These are phyloP conservation scores for Phytophthora pseudosyringae DNA, from an alignment of 352 stramenopile genomes.

Conservation along the genomic window DNA sequence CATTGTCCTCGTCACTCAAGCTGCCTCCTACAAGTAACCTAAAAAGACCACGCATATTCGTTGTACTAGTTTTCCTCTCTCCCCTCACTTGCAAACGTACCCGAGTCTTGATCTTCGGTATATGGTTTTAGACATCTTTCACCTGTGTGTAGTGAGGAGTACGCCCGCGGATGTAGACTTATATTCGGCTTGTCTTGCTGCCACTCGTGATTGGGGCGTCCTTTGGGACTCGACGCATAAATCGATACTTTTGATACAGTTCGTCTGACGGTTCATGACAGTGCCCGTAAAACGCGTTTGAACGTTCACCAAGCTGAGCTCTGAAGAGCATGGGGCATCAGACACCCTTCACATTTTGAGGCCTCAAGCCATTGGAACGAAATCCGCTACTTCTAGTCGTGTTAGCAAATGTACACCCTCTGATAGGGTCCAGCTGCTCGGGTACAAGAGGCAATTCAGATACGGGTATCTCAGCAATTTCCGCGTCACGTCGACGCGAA, in stretches of 20 bases:
- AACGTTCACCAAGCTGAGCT: background rate
- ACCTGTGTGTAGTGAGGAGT: background rate
- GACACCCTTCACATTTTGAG: background rate
- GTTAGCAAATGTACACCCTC: constrained; percentile 20
- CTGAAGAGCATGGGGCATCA: constrained; percentile 4
- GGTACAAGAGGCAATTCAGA: constrained; percentile 2
- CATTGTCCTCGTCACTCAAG: constrained; percentile 3
- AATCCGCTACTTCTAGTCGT: constrained; percentile 1
- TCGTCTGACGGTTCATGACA: background rate
- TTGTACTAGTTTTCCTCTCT: background rate
- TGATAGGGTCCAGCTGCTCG: constrained; percentile 10
- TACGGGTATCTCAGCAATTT: background rate
- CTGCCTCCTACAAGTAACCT: background rate
- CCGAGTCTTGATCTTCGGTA: constrained; percentile 3
- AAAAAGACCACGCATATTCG: background rate
- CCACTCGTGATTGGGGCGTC: background rate
- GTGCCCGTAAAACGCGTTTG: constrained; percentile 1
- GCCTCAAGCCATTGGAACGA: background rate
- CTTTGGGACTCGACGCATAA: background rate
- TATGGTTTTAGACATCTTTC: constrained; percentile 8
- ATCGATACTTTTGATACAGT: background rate
- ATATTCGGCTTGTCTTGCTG: constrained; percentile 2
- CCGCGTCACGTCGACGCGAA: too few species aligned
- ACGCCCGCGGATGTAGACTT: constrained; percentile 4
- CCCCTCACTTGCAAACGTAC: background rate